Evolutionary conservation across 371 early-diverging fungal genomes (phyloP), one percentile per base, ranked within the genome.

Genomic region (Saksenaea oblongispora): DNA sequence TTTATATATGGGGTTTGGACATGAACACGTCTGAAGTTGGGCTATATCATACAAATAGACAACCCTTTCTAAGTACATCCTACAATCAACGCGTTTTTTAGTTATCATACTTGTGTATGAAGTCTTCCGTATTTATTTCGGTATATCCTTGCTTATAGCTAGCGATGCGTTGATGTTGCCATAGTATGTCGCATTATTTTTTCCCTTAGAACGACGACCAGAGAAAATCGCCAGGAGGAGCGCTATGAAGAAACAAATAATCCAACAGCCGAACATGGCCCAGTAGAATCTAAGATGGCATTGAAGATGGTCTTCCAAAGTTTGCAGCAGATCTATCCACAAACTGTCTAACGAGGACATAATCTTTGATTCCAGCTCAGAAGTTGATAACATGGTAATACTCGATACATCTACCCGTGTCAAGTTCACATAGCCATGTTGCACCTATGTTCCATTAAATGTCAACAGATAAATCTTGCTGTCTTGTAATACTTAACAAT

Each of bases 401-500:
- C 22, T 22, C 22, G 22, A 18, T 7, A 11, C 22, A 53, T 58
- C 5, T 2, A 53, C 18, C 7, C 62, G 66, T 27, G 66, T 56
- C 57, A 66, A 41, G 44, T 66, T 66, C 4, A 66, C 58, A 51
- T 66, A 51, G 10, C 60, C 51, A 18, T 61, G 35, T 18, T 61
- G 57, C 3, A 54, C 57, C 66, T 66, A 39, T 55, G 1, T 34
- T 61, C 1, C 42, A 26, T 22, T 11, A 24, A 18, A 31, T 14
- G n/a, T 39, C 11, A 62, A 62, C 8, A 44, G 35, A 39, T 22
- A 10, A 22, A 41, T 18, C 11, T 17, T 24, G 42, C 27, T 24
- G 3, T 58, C n/a, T 27, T 39, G 11, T n/a, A 5, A 44, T 17
- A 51, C 67, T 74, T 73, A 69, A 76, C 82, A 34, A 82, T 69